phyloP scores from a whole-genome alignment of 192 early-diverging fungal species.

The Rhizoclosmatium globosum region DNA sequence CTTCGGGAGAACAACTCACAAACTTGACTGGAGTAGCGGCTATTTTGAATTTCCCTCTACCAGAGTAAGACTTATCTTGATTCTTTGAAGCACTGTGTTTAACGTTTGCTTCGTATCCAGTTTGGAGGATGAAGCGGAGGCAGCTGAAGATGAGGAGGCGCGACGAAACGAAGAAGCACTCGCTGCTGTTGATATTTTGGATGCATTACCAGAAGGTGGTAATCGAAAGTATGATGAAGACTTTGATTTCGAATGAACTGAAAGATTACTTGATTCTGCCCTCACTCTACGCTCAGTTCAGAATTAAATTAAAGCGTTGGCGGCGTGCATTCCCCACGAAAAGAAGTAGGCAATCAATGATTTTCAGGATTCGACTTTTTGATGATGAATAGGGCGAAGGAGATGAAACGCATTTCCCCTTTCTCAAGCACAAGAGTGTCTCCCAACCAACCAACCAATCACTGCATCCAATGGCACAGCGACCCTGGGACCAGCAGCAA shows the following conservation, averaged over 20 bases:
- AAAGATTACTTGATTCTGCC: no score
- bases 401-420: background rate
- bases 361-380: no score
- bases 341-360: no score
- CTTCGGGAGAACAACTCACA: conserved; percentile 94
- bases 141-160: conserved; percentile 21
- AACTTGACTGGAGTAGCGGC: conserved; percentile 95
- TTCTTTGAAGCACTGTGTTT: background rate
- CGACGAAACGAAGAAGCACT: conserved; percentile 22
- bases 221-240: background rate
- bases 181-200: conserved; percentile 43
- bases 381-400: no score
- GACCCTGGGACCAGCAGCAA: background rate
- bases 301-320: no score
- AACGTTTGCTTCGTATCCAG: conserved; percentile 5
- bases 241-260: background rate
- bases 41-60: conserved; percentile 90
- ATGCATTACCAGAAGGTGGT: conserved; percentile 27
- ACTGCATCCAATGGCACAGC: background rate
- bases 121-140: conserved; percentile 36
- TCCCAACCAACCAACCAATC: background rate
- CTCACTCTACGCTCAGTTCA: no score
- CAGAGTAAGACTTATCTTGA: conserved; percentile 52
- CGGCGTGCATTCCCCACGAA: no score
- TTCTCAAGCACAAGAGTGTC: background rate